A percentile compares a stretch with the other conserved stretches of the same genome.
phyloP scores from a whole-genome alignment of 1,284 basidiomycete genomes.

The Xerocomus amazonicus region DNA sequence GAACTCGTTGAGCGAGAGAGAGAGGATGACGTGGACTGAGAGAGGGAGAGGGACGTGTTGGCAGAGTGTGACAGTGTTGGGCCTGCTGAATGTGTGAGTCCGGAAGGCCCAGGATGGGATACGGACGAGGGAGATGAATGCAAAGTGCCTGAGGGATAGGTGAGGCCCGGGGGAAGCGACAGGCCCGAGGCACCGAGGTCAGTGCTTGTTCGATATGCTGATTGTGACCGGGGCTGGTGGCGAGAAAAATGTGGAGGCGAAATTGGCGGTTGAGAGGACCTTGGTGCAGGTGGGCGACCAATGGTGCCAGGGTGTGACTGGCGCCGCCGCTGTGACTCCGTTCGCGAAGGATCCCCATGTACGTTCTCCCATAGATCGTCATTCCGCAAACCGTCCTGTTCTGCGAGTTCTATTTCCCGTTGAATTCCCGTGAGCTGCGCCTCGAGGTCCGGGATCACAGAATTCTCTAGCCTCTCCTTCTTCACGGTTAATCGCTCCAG shows the following conservation, averaged over 20 bases:
- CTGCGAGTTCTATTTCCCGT: conserved; percentile 46
- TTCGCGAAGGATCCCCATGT: conserved; percentile 11
- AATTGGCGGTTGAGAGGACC: conserved; percentile 18
- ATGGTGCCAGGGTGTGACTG: conserved; percentile 32
- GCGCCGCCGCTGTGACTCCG: conserved; percentile 22
- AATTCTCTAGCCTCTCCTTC: conserved; percentile 50
- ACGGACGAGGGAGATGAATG: conserved; percentile 20
- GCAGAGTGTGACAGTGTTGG: conserved; percentile 19
- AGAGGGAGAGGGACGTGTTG: conserved; percentile 20
- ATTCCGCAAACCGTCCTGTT: conserved; percentile 20
- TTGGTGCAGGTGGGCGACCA: conserved; percentile 20
- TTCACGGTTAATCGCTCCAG: conserved; percentile 52
- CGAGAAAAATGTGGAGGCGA: conserved; percentile 26
- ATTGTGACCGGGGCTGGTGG: conserved; percentile 27
- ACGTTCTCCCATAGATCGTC: conserved; percentile 18
- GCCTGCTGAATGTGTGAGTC: conserved; percentile 11
- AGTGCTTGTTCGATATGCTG: conserved; percentile 19
- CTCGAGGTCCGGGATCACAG: conserved; percentile 51
- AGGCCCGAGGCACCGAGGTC: conserved; percentile 12
- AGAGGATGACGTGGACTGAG: conserved; percentile 22
- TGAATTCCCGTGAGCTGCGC: conserved; percentile 48
- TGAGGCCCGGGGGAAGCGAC: conserved; percentile 15
- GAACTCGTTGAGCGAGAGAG: conserved; percentile 30
- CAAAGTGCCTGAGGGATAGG: conserved; percentile 10
- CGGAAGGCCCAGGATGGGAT: conserved; percentile 15